A percentile compares a stretch with the other conserved stretches of the same genome.
phyloP scores from a whole-genome alignment of 2,329 filamentous ascomycete species.

The Hypomyces rosellus region DNA sequence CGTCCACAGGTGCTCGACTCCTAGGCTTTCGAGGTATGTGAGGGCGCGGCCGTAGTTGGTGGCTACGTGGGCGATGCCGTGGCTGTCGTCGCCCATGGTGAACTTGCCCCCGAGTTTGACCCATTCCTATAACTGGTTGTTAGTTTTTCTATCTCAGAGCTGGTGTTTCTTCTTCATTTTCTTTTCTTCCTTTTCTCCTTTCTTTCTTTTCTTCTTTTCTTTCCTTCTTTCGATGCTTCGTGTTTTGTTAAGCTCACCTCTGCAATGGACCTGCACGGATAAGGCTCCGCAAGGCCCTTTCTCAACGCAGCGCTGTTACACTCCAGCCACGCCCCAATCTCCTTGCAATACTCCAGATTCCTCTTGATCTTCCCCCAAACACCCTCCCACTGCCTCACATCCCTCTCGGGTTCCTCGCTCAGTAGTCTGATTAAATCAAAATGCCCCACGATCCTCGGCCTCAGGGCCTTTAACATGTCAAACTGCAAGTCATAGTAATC shows the following conservation, averaged over 20 bases:
- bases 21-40: slow-evolving; percentile 61
- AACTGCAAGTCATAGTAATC: slow-evolving; percentile 86
- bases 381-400: slow-evolving; percentile 48
- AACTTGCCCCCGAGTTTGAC: slow-evolving; percentile 68
- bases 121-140: slow-evolving; percentile 52
- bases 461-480: slow-evolving; percentile 67
- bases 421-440: slow-evolving; percentile 87
- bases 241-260: slow-evolving; percentile 51
- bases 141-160: too few relatives aligned
- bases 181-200: too few relatives aligned
- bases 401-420: slow-evolving; percentile 60
- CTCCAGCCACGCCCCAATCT: slow-evolving; percentile 79
- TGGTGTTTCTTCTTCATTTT: too few relatives aligned
- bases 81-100: slow-evolving; percentile 91
- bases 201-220: slow-evolving; percentile 1
- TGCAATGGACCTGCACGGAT: slow-evolving; percentile 74
- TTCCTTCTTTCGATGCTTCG: too few relatives aligned
- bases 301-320: slow-evolving; percentile 81
- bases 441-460: slow-evolving; percentile 79
- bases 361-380: slow-evolving; percentile 71
- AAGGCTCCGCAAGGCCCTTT: slow-evolving; percentile 87
- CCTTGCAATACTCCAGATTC: slow-evolving; percentile 65
- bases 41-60: slow-evolving; percentile 71
- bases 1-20: slow-evolving; percentile 58
- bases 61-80: slow-evolving; percentile 80